A percentile compares a stretch with the other conserved stretches of the same genome.
Evolutionary conservation across 2,329 filamentous ascomycete species (phyloP).

Genomic region (Fonsecaea erecta): DNA sequence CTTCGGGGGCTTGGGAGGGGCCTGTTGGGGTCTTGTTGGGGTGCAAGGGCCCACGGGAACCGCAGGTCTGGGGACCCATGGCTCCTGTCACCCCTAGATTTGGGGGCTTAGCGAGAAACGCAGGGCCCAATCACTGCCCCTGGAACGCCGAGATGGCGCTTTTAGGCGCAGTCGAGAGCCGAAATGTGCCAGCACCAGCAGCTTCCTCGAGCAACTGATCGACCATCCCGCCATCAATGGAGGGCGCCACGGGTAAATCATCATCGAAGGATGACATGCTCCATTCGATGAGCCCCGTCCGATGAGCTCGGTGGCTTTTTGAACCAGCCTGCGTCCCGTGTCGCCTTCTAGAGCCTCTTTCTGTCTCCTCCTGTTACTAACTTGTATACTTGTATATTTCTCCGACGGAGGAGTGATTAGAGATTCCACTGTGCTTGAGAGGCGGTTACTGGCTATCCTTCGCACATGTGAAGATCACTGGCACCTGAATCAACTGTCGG

Average conservation of each 20-base stretch:
- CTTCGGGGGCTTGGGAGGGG: constrained; percentile 1
- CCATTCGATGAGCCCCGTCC: background rate
- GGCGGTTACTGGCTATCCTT: background rate
- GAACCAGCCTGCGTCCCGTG: constrained; percentile 1
- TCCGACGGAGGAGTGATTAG: background rate
- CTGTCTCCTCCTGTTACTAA: background rate
- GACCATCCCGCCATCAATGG: background rate
- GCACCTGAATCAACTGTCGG: background rate
- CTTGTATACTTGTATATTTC: constrained; percentile 5
- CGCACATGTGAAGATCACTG: background rate
- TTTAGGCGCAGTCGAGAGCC: background rate
- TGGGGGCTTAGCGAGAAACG: constrained; percentile 4
- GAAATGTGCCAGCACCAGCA: background rate
- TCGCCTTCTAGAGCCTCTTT: constrained; percentile 3
- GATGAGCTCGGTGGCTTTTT: constrained; percentile 5
- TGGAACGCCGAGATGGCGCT: background rate
- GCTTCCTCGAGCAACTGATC: background rate
- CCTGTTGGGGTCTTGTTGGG: background rate
- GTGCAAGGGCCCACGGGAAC: background rate
- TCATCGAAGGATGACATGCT: background rate
- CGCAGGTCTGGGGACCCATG: constrained; percentile 3
- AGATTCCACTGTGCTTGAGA: background rate
- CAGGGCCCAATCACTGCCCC: constrained; percentile 11
- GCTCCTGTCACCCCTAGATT: background rate
- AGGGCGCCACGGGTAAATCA: background rate